phyloP scores from a whole-genome alignment of 1,284 basidiomycete genomes.

The Singerocomus rubriflavus region DNA sequence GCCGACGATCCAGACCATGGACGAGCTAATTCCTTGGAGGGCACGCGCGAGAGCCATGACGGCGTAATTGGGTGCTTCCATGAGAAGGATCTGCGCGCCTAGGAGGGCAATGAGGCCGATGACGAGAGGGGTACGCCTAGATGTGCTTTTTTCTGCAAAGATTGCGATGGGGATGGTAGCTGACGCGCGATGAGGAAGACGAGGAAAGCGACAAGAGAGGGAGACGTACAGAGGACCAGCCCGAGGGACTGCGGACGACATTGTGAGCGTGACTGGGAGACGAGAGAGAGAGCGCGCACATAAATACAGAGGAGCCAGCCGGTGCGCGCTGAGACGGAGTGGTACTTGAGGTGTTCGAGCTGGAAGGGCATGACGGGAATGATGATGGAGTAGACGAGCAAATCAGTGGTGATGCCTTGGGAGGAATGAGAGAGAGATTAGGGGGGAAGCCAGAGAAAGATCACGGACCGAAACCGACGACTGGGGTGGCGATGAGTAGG shows the following conservation, averaged over 20 bases:
- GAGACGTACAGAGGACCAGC: constrained; percentile 46
- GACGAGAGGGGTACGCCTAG: constrained; percentile 58
- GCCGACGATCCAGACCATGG: constrained; percentile 75
- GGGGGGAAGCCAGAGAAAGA: no score
- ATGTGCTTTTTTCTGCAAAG: constrained; percentile 59
- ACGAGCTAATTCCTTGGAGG: constrained; percentile 70
- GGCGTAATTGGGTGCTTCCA: constrained; percentile 70
- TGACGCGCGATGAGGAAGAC: constrained; percentile 26
- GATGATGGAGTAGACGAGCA: constrained; percentile 66
- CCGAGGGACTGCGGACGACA: constrained; percentile 41
- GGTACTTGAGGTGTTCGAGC: constrained; percentile 54
- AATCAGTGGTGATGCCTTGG: constrained; percentile 59
- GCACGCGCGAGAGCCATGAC: constrained; percentile 72
- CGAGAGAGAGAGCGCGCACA: constrained; percentile 38
- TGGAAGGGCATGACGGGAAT: constrained; percentile 78
- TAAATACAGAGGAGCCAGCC: constrained; percentile 70
- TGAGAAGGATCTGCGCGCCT: constrained; percentile 66
- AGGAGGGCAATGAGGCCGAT: constrained; percentile 55
- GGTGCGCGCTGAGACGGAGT: constrained; percentile 51
- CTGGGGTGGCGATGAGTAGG: constrained; percentile 21
- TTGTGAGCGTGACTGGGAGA: neutral
- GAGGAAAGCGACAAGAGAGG: neutral
- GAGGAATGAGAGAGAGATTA: constrained; percentile 3
- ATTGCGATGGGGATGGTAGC: constrained; percentile 71
- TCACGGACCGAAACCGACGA: constrained; percentile 36